A percentile compares a stretch with the other conserved stretches of the same genome.
Evolutionary conservation across 352 stramenopile genomes (phyloP).

Genomic region (Globisporangium spiculum): DNA sequence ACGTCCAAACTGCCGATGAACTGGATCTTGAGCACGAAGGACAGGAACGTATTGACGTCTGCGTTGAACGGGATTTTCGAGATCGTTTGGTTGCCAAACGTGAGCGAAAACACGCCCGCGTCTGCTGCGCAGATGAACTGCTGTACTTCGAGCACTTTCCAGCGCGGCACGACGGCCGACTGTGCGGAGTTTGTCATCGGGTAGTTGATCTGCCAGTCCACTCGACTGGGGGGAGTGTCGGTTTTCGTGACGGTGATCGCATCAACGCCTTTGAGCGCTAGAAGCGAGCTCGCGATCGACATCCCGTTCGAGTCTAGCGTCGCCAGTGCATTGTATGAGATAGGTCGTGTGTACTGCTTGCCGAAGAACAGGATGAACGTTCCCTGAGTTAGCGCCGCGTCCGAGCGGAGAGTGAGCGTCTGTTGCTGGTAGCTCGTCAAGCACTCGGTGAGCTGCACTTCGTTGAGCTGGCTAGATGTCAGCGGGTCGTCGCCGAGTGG

Average conservation of each 20-base stretch:
- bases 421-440: constrained; percentile 62
- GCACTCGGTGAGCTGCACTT: constrained; percentile 62
- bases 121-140: constrained; percentile 78
- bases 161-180: constrained; percentile 43
- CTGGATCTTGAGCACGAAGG: constrained; percentile 34
- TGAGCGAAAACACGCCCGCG: constrained; percentile 51
- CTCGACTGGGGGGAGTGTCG: constrained; percentile 28
- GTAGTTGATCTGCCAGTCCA: constrained; percentile 56
- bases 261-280: constrained; percentile 34
- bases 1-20: constrained; percentile 51
- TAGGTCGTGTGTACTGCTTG: constrained; percentile 59
- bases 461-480: constrained; percentile 50
- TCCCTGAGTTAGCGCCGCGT: constrained; percentile 42
- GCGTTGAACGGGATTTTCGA: constrained; percentile 54
- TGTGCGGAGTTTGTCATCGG: constrained; percentile 42
- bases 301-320: constrained; percentile 41
- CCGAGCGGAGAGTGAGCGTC: constrained; percentile 40
- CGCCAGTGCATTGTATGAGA: constrained; percentile 50
- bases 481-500: constrained; percentile 68
- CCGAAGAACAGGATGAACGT: constrained; percentile 64
- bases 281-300: constrained; percentile 49
- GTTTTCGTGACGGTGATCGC: constrained; percentile 36
- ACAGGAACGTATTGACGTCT: constrained; percentile 53
- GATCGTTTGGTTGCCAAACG: constrained; percentile 52
- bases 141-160: constrained; percentile 68